phyloP scores from a whole-genome alignment of 345 rosid species.

The Moricandia moricandioides region DNA sequence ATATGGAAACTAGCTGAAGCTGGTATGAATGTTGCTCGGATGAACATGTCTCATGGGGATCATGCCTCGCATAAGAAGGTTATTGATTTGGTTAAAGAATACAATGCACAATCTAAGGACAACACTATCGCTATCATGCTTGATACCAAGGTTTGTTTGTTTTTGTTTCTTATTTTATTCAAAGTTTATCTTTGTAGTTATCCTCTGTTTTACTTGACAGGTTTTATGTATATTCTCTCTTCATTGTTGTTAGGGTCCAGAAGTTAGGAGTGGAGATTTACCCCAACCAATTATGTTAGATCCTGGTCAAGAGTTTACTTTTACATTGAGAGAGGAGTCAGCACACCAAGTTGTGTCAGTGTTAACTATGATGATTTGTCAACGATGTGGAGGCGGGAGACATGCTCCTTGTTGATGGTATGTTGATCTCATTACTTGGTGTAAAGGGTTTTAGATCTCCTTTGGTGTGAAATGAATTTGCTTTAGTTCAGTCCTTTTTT shows the following conservation, averaged over 20 bases:
- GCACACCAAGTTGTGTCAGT: conserved; percentile 81
- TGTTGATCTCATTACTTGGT: conserved; percentile 12
- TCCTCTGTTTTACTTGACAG: too few relatives aligned
- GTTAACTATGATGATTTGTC: conserved; percentile 96
- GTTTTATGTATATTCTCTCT: neutral
- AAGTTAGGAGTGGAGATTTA: conserved; percentile 98
- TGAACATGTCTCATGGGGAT: conserved; percentile 99
- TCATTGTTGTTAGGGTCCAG: conserved; percentile 71
- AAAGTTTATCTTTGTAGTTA: neutral
- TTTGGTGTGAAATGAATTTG: neutral
- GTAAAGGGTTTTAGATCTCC: neutral
- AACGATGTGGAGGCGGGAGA: conserved; percentile 89
- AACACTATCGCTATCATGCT: conserved; percentile 95
- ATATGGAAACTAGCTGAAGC: conserved; percentile 98
- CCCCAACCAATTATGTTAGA: conserved; percentile 77
- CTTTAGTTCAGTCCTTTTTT: neutral
- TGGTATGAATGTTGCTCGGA: conserved; percentile 96
- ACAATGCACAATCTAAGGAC: conserved; percentile 85
- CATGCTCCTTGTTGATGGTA: conserved; percentile 99
- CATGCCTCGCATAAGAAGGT: conserved; percentile 96
- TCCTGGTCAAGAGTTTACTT: conserved; percentile 89
- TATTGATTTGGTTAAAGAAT: conserved; percentile 95
- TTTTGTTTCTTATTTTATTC: conserved; percentile 19
- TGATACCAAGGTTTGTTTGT: conserved; percentile 77
- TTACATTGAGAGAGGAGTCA: conserved; percentile 87